phyloP scores from a whole-genome alignment of 2,329 filamentous ascomycete species.

The Alternaria metachromatica region DNA sequence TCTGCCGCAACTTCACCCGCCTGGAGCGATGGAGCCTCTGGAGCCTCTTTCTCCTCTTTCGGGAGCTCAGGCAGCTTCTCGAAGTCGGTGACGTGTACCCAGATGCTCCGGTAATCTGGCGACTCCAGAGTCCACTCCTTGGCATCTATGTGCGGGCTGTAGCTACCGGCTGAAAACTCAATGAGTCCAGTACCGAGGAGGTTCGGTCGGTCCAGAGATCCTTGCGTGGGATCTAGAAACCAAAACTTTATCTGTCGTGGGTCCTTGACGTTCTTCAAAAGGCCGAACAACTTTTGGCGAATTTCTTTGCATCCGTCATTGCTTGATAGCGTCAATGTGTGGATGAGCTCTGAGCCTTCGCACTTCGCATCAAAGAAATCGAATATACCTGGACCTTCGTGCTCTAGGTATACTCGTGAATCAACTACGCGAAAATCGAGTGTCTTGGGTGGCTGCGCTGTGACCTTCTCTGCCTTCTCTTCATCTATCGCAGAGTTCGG shows the following conservation, averaged over 20 bases:
- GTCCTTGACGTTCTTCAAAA: conserved; percentile 42
- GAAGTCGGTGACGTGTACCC: conserved; percentile 43
- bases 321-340: conserved; percentile 30
- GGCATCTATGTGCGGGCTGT: conserved; percentile 31
- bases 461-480: conserved; percentile 1
- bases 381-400: conserved; percentile 48
- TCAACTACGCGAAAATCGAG: conserved; percentile 43
- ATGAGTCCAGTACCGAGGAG: conserved; percentile 41
- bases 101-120: conserved; percentile 35
- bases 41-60: conserved; percentile 16
- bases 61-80: conserved; percentile 40
- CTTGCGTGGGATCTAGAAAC: conserved; percentile 44
- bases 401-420: conserved; percentile 41
- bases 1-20: background rate
- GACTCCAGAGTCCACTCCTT: conserved; percentile 38
- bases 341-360: conserved; percentile 21
- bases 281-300: conserved; percentile 35
- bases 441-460: conserved; percentile 10
- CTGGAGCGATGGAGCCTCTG: background rate
- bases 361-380: conserved; percentile 42
- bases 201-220: conserved; percentile 37
- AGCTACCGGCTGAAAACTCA: conserved; percentile 41
- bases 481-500: conserved; percentile 4
- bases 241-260: conserved; percentile 51
- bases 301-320: conserved; percentile 38